Evolutionary conservation across 192 early-diverging fungal species (phyloP).

Genomic region (Gonapodya prolifera): DNA sequence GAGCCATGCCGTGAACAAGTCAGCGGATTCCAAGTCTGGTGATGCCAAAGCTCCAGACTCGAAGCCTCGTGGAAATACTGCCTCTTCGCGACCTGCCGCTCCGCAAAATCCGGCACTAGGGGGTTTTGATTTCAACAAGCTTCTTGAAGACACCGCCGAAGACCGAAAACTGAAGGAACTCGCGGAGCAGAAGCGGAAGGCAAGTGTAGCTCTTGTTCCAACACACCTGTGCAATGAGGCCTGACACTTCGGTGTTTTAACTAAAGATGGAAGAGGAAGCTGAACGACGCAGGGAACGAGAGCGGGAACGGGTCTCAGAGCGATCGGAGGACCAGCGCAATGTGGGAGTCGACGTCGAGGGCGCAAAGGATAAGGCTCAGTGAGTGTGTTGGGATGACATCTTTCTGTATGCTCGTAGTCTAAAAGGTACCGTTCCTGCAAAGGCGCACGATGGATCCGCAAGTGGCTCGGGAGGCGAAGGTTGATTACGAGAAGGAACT

Average conservation of each 20-base stretch:
- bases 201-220: not conserved
- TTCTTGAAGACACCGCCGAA: not conserved
- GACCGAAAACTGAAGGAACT: not conserved
- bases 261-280: not conserved
- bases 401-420: no score
- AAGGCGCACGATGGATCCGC: not conserved
- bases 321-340: no score
- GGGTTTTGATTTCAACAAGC: not conserved
- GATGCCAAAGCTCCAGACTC: not conserved
- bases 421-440: not conserved
- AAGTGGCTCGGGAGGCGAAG: not conserved
- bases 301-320: no score
- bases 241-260: no score
- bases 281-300: not conserved
- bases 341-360: no score
- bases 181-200: not conserved
- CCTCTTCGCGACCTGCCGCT: not conserved
- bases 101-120: no score
- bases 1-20: not conserved
- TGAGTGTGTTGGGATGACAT: no score
- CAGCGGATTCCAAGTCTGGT: not conserved
- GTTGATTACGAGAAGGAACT: not conserved
- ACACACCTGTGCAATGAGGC: not conserved
- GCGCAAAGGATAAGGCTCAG: no score
- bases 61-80: not conserved